Base-by-base conservation (phyloP, 768 basidiomycete genomes). In the Trametes villosa region DNA sequence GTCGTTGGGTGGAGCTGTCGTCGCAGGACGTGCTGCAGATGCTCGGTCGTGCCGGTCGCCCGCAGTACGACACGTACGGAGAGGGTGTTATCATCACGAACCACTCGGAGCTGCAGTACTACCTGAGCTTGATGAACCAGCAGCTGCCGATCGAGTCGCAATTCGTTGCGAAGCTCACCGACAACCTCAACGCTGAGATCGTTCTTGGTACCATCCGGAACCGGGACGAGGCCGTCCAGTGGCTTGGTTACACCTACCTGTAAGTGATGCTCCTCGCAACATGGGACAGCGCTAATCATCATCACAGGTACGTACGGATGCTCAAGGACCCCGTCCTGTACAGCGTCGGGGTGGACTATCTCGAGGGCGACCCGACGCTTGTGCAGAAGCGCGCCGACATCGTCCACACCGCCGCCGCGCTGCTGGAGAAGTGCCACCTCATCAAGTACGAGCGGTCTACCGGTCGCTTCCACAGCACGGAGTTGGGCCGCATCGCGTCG, bases 61-160 rank as follows among this genome's bases (percentile, higher is more conserved):
- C 96, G 15, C 96, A 98, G 73, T 98, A 89, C 75, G 96, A 99
- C 72, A 97, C 95, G 0, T 96, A 85, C 67, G 96, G 97, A 24
- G 96, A 98, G 76, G 97, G 97, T 45, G 91, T 97, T 69, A 97
- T 99, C 74, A 98, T 98, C 76, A 99, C 97, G 41, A 98, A 96
- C 71, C 96, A 98, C 69, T 85, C 89, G 2, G 97, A 99, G 73
- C 81, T 99, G 41, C 97, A 98, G 74, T 99, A 98, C 73, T 99
- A 98, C 71, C 81, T 98, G 26, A 92, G 89, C 67, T 79, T 98
- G 75, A 78, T 97, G 79, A 98, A 98, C 70, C 95, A 97, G 75
- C 97, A 98, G 72, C 82, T 99, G 15, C 97, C 97, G 0, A 99
- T 99, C 71, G 97, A 99, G 76, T 88, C 86, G 17, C 97, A 98